phyloP scores from a whole-genome alignment of 2,329 filamentous ascomycete species.

The Colletotrichum agaves region DNA sequence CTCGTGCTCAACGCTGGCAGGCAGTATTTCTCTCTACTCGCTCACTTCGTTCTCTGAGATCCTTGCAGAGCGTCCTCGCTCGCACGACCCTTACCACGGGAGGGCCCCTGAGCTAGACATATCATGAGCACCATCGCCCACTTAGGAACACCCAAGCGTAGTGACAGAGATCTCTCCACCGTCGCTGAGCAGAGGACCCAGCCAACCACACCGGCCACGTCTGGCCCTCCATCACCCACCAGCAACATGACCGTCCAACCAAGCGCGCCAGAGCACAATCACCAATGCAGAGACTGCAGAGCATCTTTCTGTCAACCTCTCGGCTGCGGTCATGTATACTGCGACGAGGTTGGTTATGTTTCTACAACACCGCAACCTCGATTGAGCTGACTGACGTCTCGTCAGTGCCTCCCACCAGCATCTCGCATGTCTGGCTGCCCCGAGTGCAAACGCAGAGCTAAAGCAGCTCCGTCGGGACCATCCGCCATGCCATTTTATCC shows the following conservation, averaged over 20 bases:
- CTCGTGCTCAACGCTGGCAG: too few species aligned
- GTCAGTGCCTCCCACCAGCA: constrained; percentile 2
- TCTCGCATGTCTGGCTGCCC: background rate
- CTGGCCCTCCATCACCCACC: background rate
- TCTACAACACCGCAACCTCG: background rate
- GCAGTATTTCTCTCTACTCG: too few species aligned
- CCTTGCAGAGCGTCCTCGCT: background rate
- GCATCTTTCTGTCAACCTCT: constrained; percentile 18
- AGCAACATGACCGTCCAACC: background rate
- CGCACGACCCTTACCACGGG: background rate
- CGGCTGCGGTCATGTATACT: constrained; percentile 24
- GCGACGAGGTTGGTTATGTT: constrained; percentile 1
- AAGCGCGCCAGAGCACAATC: background rate
- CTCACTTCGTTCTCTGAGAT: background rate
- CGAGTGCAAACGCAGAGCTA: background rate
- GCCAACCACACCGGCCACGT: background rate
- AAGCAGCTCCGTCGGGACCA: too few species aligned
- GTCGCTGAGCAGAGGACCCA: background rate
- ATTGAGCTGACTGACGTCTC: background rate
- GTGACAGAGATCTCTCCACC: background rate
- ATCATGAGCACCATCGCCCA: background rate
- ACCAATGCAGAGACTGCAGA: constrained; percentile 22
- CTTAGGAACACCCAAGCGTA: background rate
- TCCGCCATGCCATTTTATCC: background rate
- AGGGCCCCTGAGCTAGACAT: background rate